Conservation (phyloP, 164 flowering plant species). For the Aristolochia fimbriata region DNA sequence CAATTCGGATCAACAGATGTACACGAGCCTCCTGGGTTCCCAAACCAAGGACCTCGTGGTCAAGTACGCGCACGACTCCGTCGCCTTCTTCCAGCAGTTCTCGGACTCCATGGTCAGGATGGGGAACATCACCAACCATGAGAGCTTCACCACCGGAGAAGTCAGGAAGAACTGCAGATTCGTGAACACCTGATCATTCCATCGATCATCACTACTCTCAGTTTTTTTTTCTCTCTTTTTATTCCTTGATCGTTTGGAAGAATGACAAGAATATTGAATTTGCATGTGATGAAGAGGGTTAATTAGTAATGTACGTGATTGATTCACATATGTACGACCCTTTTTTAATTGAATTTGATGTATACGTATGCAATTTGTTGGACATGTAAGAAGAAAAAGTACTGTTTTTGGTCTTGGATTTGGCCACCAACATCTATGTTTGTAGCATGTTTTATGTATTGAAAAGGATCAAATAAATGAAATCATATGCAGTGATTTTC, state of each 20-base stretch:
- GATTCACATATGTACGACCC: background rate
- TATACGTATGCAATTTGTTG: background rate
- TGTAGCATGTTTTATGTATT: background rate
- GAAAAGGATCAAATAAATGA: background rate
- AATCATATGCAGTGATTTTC: background rate
- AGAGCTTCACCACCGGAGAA: conserved; percentile 58
- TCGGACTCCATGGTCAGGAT: conserved; percentile 86
- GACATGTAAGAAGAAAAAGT: too few relatives aligned
- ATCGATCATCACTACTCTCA: too few relatives aligned
- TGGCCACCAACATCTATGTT: too few relatives aligned
- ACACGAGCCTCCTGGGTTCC: conserved; percentile 51
- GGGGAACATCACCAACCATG: conserved; percentile 66
- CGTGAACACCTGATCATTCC: conserved; percentile 47
- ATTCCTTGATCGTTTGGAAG: too few relatives aligned
- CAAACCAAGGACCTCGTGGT: conserved; percentile 51
- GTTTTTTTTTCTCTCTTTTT: background rate
- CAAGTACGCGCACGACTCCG: conserved; percentile 48
- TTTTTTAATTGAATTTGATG: background rate
- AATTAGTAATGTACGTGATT: too few relatives aligned
- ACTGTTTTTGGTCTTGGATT: too few relatives aligned
- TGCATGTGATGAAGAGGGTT: too few relatives aligned
- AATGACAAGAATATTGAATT: too few relatives aligned
- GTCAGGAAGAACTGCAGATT: conserved; percentile 84
- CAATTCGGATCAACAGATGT: conserved; percentile 80
- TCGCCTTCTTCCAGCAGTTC: conserved; percentile 77